Conservation (phyloP, 2,329 filamentous ascomycete genomes). For the Hypoxylon sp. region DNA sequence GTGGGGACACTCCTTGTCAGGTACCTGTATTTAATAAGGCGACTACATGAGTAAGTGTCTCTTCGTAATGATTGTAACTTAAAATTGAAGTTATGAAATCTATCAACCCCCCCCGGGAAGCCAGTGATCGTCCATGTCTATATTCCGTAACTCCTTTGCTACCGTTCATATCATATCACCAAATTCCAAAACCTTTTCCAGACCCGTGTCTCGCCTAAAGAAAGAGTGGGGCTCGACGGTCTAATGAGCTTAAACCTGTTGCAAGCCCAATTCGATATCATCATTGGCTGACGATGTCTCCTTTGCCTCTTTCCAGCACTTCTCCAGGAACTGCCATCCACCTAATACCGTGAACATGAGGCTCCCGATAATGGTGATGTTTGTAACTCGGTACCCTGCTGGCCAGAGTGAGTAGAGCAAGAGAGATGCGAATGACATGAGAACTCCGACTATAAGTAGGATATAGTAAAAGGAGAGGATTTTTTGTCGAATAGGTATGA, state of each 20-base stretch:
- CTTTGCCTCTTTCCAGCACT: conserved; percentile 19
- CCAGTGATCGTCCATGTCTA: not conserved
- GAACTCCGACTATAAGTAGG: conserved; percentile 25
- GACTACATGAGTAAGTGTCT: no score
- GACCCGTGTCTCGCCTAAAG: no score
- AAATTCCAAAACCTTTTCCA: not conserved
- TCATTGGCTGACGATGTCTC: not conserved
- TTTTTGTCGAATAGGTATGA: conserved; percentile 26
- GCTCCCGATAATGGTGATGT: conserved; percentile 24
- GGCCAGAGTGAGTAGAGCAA: conserved; percentile 35
- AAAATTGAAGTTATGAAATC: not conserved
- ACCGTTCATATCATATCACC: not conserved
- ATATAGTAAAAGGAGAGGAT: conserved; percentile 27
- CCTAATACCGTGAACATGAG: conserved; percentile 33
- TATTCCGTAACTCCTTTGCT: not conserved
- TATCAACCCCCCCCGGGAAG: not conserved
- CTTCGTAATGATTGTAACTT: no score
- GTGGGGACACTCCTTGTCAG: no score
- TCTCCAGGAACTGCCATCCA: conserved; percentile 37
- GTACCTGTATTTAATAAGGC: no score
- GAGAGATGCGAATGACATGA: conserved; percentile 33
- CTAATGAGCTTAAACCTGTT: not conserved
- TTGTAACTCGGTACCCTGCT: conserved; percentile 22
- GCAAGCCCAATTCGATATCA: conserved; percentile 17
- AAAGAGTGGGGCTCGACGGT: not conserved